A percentile compares a stretch with the other conserved stretches of the same genome.
phyloP scores from a whole-genome alignment of 1,139 yeast species.

The Spencermartinsiella ligniputridi region DNA sequence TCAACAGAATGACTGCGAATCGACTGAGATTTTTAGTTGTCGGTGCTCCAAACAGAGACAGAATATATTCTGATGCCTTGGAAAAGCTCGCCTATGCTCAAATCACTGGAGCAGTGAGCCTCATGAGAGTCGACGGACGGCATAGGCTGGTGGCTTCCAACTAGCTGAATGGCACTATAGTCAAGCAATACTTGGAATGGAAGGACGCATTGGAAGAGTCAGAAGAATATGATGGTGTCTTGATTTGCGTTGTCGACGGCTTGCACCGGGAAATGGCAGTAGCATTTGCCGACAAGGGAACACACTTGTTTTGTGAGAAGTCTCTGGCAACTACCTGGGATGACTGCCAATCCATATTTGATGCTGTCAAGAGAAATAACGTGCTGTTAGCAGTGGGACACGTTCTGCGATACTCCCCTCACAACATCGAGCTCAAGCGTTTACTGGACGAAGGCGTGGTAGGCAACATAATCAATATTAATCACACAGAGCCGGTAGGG shows the following conservation, averaged over 20 bases:
- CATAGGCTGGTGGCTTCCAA: constrained; percentile 11
- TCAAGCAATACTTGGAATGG: constrained; percentile 21
- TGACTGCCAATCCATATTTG: constrained; percentile 23
- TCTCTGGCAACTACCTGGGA: constrained; percentile 27
- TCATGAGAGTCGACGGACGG: constrained; percentile 15
- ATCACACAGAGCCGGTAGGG: constrained; percentile 31
- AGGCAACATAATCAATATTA: constrained; percentile 26
- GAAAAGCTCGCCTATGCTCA: constrained; percentile 18
- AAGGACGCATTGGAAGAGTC: constrained; percentile 18
- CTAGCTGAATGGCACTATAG: constrained; percentile 5
- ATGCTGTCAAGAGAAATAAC: constrained; percentile 23
- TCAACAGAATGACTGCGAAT: constrained; percentile 17
- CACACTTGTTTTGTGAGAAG: constrained; percentile 28
- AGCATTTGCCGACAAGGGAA: constrained; percentile 23
- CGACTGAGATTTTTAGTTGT: constrained; percentile 17
- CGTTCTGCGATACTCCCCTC: constrained; percentile 30
- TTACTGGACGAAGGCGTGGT: constrained; percentile 23
- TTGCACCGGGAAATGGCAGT: constrained; percentile 28
- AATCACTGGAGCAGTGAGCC: constrained; percentile 24
- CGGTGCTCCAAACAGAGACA: constrained; percentile 25
- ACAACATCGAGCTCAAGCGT: constrained; percentile 22
- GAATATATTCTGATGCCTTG: constrained; percentile 22
- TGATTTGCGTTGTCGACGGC: constrained; percentile 23
- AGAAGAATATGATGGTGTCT: constrained; percentile 22
- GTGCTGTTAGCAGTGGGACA: constrained; percentile 28